phyloP scores from a whole-genome alignment of 2,329 filamentous ascomycete genomes.

The Penicillium sp. region DNA sequence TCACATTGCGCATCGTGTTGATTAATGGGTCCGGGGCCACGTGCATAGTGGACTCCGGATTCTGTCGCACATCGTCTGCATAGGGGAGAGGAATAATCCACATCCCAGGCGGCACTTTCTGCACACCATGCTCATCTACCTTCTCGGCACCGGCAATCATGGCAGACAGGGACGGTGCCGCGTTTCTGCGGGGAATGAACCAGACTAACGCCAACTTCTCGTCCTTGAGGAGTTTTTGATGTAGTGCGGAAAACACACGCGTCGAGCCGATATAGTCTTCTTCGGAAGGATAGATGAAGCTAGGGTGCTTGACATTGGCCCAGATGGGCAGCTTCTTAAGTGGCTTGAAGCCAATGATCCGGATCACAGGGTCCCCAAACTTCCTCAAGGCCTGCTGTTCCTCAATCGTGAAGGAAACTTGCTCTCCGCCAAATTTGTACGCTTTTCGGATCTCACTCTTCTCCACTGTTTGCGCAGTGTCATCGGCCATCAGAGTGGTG shows the following conservation, averaged over 20 bases:
- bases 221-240: conserved; percentile 74
- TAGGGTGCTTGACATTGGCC: conserved; percentile 79
- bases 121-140: conserved; percentile 60
- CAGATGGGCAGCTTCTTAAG: conserved; percentile 71
- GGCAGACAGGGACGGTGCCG: conserved; percentile 71
- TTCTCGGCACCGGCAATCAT: conserved; percentile 69
- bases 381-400: conserved; percentile 72
- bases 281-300: conserved; percentile 91
- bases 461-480: conserved; percentile 69
- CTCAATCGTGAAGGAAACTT: conserved; percentile 76
- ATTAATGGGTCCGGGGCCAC: conserved; percentile 65
- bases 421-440: conserved; percentile 92
- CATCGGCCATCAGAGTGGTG: conserved; percentile 70
- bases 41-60: conserved; percentile 57
- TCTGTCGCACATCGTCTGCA: conserved; percentile 77
- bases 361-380: conserved; percentile 76
- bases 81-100: conserved; percentile 88
- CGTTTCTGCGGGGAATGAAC: conserved; percentile 79
- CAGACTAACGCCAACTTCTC: conserved; percentile 82
- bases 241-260: conserved; percentile 83
- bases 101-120: conserved; percentile 72
- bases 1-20: conserved; percentile 73
- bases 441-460: conserved; percentile 81
- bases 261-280: conserved; percentile 85
- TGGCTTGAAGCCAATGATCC: conserved; percentile 91